A percentile compares a stretch with the other conserved stretches of the same genome.
Evolutionary conservation across 2,329 filamentous ascomycete species (phyloP).

Genomic region (Cryphonectria radicalis): DNA sequence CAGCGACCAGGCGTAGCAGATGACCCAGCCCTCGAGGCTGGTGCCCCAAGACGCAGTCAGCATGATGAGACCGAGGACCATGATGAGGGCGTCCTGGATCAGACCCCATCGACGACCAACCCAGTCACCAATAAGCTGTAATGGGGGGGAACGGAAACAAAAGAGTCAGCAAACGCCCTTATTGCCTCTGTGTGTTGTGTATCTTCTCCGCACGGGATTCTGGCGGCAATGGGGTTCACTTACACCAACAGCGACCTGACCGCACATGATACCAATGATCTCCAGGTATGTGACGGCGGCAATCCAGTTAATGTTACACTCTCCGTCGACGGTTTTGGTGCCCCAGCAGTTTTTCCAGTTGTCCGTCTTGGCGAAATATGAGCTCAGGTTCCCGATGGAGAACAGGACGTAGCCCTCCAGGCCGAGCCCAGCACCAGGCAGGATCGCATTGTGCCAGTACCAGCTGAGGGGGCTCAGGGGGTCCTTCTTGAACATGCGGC

Average conservation of each 20-base stretch:
- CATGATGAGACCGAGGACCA: constrained; percentile 92
- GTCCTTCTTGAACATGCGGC: constrained; percentile 82
- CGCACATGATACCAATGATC: constrained; percentile 92
- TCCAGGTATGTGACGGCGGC: constrained; percentile 88
- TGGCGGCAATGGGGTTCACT: constrained; percentile 35
- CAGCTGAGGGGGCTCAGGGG: constrained; percentile 81
- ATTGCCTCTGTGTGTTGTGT: not conserved
- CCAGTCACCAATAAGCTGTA: constrained; percentile 66
- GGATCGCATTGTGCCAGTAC: constrained; percentile 89
- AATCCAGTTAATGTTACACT: constrained; percentile 80
- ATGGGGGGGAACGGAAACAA: not conserved
- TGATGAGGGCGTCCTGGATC: constrained; percentile 92
- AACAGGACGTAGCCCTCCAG: constrained; percentile 96
- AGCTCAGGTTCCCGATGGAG: constrained; percentile 91
- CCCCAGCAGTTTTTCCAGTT: constrained; percentile 79
- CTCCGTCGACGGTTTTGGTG: constrained; percentile 49
- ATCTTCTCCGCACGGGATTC: not conserved
- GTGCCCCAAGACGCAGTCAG: constrained; percentile 89
- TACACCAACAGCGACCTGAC: constrained; percentile 86
- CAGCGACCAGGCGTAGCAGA: constrained; percentile 93
- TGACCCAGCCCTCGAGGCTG: constrained; percentile 90
- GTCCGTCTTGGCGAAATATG: constrained; percentile 70
- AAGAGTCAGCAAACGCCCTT: constrained; percentile 11
- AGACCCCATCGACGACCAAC: constrained; percentile 92
- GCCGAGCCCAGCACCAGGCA: constrained; percentile 89